Conservation (phyloP, 768 basidiomycete genomes). For the Suillus spraguei region DNA sequence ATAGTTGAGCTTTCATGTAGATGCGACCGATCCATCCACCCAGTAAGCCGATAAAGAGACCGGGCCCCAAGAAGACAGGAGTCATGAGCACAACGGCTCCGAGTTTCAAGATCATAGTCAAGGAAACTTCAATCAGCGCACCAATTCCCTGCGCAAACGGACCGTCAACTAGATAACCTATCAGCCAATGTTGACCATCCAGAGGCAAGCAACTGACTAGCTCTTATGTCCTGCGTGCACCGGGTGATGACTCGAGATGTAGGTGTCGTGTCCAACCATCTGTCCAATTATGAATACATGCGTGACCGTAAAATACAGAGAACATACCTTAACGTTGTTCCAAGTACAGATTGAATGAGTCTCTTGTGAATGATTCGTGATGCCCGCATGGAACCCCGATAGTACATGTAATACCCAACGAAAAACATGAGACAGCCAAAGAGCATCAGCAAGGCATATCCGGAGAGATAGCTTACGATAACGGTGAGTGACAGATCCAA, state of each 20-base stretch:
- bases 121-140: conserved; percentile 32
- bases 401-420: conserved; percentile 40
- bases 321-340: conserved; percentile 63
- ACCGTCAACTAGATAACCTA: conserved; percentile 34
- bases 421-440: conserved; percentile 35
- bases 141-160: conserved; percentile 30
- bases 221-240: conserved; percentile 63
- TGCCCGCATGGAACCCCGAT: conserved; percentile 54
- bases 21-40: conserved; percentile 49
- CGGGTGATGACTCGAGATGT: conserved; percentile 64
- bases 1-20: conserved; percentile 58
- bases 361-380: conserved; percentile 54
- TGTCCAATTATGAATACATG: conserved; percentile 34
- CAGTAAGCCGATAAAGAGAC: conserved; percentile 35
- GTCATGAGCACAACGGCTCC: conserved; percentile 38
- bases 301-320: conserved; percentile 23
- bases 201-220: conserved; percentile 21
- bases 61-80: conserved; percentile 43
- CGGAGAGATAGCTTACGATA: conserved; percentile 47
- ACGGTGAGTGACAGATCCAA: neutral
- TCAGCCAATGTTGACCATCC: conserved; percentile 2
- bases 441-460: conserved; percentile 43
- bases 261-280: conserved; percentile 54
- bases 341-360: conserved; percentile 55
- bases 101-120: conserved; percentile 39